A percentile compares a stretch with the other conserved stretches of the same genome.
Conservation (phyloP, 768 basidiomycete species). For the Termitomyces sp. region DNA sequence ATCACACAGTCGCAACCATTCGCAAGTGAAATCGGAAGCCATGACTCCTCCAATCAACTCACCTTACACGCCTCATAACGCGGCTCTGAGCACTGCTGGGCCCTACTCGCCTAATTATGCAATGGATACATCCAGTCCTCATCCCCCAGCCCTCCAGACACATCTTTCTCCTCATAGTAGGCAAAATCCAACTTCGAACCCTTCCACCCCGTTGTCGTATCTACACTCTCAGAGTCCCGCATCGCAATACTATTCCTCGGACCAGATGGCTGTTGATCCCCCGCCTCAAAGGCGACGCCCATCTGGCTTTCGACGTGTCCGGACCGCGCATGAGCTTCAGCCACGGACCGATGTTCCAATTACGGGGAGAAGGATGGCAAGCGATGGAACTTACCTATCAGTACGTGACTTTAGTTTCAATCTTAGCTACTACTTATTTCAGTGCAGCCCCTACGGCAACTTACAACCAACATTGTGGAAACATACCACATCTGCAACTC, state of each 20-base stretch:
- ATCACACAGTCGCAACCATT: constrained; percentile 54
- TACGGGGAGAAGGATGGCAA: constrained; percentile 70
- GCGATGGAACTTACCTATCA: constrained; percentile 74
- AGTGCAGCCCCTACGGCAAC: constrained; percentile 50
- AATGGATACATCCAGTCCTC: constrained; percentile 66
- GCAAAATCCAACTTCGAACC: constrained; percentile 61
- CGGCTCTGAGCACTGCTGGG: constrained; percentile 31
- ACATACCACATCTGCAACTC: constrained; percentile 96
- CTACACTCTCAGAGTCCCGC: constrained; percentile 48
- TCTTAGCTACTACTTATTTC: constrained; percentile 12
- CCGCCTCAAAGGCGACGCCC: constrained; percentile 62
- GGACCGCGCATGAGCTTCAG: constrained; percentile 72
- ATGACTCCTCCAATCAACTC: constrained; percentile 46
- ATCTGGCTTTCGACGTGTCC: constrained; percentile 76
- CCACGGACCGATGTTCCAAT: constrained; percentile 67
- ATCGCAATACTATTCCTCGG: constrained; percentile 57
- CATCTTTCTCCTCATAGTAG: constrained; percentile 51
- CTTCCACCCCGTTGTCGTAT: constrained; percentile 71
- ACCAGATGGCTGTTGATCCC: constrained; percentile 74
- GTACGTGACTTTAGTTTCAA: constrained; percentile 43
- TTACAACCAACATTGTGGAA: constrained; percentile 85
- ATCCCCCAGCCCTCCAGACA: constrained; percentile 46
- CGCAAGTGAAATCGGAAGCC: constrained; percentile 51
- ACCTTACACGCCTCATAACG: constrained; percentile 54
- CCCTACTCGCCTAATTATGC: constrained; percentile 45